These are phyloP conservation scores for Phaeotremella fagi DNA, from an alignment of 768 basidiomycete genomes.

Conservation along the genomic window DNA sequence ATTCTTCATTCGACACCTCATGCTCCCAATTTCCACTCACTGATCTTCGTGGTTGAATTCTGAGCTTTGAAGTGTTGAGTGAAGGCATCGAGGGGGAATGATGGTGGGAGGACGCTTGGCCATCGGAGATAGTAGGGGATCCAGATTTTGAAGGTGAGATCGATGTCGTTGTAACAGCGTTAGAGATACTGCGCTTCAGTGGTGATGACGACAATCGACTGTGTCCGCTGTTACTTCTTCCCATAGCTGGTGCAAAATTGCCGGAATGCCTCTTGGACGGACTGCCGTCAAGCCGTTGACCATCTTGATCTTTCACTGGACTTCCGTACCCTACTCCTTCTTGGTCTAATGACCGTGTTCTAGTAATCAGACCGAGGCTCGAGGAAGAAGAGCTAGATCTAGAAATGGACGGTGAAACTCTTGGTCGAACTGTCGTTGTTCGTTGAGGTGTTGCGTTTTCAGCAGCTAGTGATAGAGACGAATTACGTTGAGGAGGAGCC, in stretches of 20 bases:
- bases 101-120: too few relatives aligned
- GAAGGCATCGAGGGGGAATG: constrained; percentile 1
- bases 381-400: constrained; percentile 16
- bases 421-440: constrained; percentile 2
- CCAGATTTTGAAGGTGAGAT: neutral
- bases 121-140: too few relatives aligned
- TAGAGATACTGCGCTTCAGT: neutral
- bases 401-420: constrained; percentile 18
- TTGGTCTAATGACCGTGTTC: neutral
- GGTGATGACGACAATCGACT: neutral
- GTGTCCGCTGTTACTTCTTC: neutral
- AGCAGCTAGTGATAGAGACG: constrained; percentile 10
- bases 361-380: neutral
- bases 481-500: neutral
- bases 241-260: neutral
- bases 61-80: neutral
- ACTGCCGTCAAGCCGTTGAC: neutral
- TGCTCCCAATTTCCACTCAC: neutral
- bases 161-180: neutral
- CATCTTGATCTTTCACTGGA: neutral
- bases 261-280: neutral
- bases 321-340: neutral
- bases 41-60: neutral
- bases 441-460: neutral
- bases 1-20: neutral